Conservation (phyloP, 1,284 basidiomycete species). For the Neonothopanus nambi region DNA sequence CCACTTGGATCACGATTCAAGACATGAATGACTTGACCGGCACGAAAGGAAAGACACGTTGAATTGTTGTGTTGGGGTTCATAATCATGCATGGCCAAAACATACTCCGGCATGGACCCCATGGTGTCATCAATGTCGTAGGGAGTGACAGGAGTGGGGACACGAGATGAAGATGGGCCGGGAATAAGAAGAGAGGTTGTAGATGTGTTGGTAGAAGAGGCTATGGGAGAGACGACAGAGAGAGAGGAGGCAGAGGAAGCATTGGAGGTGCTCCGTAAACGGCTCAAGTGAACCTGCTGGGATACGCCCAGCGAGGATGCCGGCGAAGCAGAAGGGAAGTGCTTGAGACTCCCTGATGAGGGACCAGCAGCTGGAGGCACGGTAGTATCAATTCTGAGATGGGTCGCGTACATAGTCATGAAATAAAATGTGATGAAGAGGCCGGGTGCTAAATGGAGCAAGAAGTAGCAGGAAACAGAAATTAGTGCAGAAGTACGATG, state of each 20-base stretch:
- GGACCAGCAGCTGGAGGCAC: conserved; percentile 12
- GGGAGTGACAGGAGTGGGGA: conserved; percentile 35
- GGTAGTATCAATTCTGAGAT: conserved; percentile 28
- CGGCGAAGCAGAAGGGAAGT: conserved; percentile 8
- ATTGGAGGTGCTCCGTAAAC: conserved; percentile 50
- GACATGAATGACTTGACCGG: conserved; percentile 90
- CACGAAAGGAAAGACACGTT: conserved; percentile 86
- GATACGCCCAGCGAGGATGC: conserved; percentile 5
- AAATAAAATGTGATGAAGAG: conserved; percentile 1
- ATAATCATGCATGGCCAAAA: conserved; percentile 89
- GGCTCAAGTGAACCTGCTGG: conserved; percentile 15
- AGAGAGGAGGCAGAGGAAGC: conserved; percentile 57
- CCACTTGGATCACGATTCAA: conserved; percentile 86
- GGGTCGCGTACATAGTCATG: conserved; percentile 12
- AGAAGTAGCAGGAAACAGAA: background rate
- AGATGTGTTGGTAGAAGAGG: conserved; percentile 52
- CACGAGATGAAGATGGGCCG: conserved; percentile 21
- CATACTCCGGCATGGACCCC: conserved; percentile 60
- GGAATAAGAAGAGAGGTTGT: conserved; percentile 49
- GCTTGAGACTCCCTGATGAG: background rate
- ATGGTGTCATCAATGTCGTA: conserved; percentile 29
- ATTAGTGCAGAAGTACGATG: background rate
- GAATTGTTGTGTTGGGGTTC: conserved; percentile 67
- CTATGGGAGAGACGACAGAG: conserved; percentile 49
- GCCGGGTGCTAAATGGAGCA: background rate